Conservation (phyloP, 371 early-diverging fungal species). For the Mucor plumbeus region DNA sequence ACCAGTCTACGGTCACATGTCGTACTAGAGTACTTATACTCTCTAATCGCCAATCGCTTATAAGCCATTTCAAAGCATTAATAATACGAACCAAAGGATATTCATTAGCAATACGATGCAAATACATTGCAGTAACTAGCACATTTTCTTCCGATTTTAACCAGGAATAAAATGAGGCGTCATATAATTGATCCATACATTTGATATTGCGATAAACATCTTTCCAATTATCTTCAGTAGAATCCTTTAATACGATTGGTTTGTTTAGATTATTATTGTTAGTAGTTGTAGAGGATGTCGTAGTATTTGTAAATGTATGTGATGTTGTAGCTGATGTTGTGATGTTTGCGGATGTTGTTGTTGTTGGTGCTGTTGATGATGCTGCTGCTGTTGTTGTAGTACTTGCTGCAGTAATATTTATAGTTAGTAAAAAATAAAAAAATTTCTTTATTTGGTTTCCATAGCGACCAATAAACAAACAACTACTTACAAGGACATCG, state of each 20-base stretch:
- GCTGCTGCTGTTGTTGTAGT: conserved; percentile 3
- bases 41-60: conserved; percentile 71
- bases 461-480: conserved; percentile 7
- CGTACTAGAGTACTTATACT: conserved; percentile 66
- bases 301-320: not conserved
- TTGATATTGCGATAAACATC: conserved; percentile 71
- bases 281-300: not conserved
- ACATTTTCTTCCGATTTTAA: conserved; percentile 76
- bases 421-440: conserved; percentile 2
- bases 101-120: conserved; percentile 76
- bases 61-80: conserved; percentile 76
- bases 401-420: conserved; percentile 3
- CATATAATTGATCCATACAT: conserved; percentile 76
- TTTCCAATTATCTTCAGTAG: conserved; percentile 49
- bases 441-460: conserved; percentile 9
- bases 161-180: conserved; percentile 77
- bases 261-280: conserved; percentile 1
- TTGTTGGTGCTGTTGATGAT: not conserved
- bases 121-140: conserved; percentile 66
- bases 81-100: conserved; percentile 71
- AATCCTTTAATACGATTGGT: conserved; percentile 19
- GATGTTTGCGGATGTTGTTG: not conserved
- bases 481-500: conserved; percentile 14
- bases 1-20: conserved; percentile 75
- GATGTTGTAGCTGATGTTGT: conserved; percentile 6